A percentile compares a stretch with the other conserved stretches of the same genome.
phyloP scores from a whole-genome alignment of 495 filamentous ascomycete species.

The Penicillium roqueforti region DNA sequence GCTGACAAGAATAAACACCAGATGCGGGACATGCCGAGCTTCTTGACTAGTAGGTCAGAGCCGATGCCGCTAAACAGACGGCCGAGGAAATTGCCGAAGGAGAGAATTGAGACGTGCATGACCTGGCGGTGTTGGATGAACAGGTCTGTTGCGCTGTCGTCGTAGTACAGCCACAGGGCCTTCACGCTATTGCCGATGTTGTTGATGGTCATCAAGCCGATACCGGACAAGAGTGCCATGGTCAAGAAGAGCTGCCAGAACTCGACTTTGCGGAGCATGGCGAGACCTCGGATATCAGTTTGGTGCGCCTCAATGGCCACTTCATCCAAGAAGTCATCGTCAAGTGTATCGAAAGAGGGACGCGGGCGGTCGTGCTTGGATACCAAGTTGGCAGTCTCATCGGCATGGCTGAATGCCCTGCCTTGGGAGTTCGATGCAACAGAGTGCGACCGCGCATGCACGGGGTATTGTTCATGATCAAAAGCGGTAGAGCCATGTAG shows the following conservation, averaged over 20 bases:
- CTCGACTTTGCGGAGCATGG: slow-evolving; percentile 67
- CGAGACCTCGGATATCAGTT: slow-evolving; percentile 85
- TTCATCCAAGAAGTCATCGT: slow-evolving; percentile 39
- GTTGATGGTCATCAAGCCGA: slow-evolving; percentile 98
- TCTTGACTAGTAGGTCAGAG: slow-evolving; percentile 82
- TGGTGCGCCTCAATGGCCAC: slow-evolving; percentile 54
- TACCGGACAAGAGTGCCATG: slow-evolving; percentile 83
- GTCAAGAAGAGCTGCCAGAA: slow-evolving; percentile 89
- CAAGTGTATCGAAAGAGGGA: slow-evolving; percentile 29
- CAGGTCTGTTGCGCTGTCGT: slow-evolving; percentile 62
- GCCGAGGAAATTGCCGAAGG: slow-evolving; percentile 76
- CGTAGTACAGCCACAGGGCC: slow-evolving; percentile 78
- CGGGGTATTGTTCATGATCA: slow-evolving; percentile 23
- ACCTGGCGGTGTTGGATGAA: slow-evolving; percentile 83
- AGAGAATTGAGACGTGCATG: slow-evolving; percentile 90
- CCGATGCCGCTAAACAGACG: slow-evolving; percentile 69
- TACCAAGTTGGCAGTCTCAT: slow-evolving; percentile 84
- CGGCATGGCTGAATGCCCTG: slow-evolving; percentile 35
- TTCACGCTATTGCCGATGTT: slow-evolving; percentile 92
- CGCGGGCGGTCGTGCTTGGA: slow-evolving; percentile 48
- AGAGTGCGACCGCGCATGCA: slow-evolving; percentile 35
- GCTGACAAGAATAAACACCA: slow-evolving; percentile 84
- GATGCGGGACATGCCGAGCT: slow-evolving; percentile 70
- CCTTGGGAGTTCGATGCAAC: slow-evolving; percentile 35
- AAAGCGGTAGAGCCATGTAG: slow-evolving; percentile 48